These are phyloP conservation scores for Peronosclerospora sorghi DNA, from an alignment of 352 stramenopile genomes.

Conservation along the genomic window DNA sequence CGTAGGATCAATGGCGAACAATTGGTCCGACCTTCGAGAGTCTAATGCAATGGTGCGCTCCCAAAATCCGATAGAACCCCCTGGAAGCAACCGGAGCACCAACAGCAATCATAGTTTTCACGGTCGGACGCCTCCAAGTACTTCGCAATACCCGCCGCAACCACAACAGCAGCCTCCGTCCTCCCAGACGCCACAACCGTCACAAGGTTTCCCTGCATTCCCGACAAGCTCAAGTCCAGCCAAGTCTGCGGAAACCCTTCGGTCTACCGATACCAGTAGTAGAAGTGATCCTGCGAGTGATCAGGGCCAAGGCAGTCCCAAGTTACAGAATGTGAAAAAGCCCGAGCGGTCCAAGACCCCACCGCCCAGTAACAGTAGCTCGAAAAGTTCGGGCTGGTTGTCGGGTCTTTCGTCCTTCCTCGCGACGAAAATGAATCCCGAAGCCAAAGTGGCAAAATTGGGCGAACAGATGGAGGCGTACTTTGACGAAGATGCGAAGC, in stretches of 20 bases:
- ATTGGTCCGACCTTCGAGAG: conserved; percentile 8
- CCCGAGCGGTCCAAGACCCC: conserved; percentile 56
- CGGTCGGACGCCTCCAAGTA: conserved; percentile 6
- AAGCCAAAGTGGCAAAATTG: conserved; percentile 73
- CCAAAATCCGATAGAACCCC: conserved; percentile 22
- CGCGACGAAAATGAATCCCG: conserved; percentile 68
- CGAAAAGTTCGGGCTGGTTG: conserved; percentile 45
- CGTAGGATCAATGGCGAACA: conserved; percentile 13
- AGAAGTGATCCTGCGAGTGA: conserved; percentile 50
- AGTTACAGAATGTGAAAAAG: conserved; percentile 56
- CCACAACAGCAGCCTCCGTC: conserved; percentile 13
- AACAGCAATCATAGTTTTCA: conserved; percentile 16
- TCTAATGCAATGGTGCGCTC: conserved; percentile 7
- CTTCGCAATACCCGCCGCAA: conserved; percentile 3
- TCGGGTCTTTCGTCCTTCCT: conserved; percentile 58
- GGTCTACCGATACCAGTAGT: conserved; percentile 6
- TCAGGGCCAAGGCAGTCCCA: conserved; percentile 59
- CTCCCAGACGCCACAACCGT: conserved; percentile 16
- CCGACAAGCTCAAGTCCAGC: conserved; percentile 8
- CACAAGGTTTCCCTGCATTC: conserved; percentile 7
- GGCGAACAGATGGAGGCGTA: conserved; percentile 72
- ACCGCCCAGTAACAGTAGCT: conserved; percentile 54
- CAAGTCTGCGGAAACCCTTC: conserved; percentile 11
- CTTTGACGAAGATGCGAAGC: conserved; percentile 71
- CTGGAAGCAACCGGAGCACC: conserved; percentile 25